Conservation (phyloP, 2,329 filamentous ascomycete genomes). For the Fusarium heterosporum region DNA sequence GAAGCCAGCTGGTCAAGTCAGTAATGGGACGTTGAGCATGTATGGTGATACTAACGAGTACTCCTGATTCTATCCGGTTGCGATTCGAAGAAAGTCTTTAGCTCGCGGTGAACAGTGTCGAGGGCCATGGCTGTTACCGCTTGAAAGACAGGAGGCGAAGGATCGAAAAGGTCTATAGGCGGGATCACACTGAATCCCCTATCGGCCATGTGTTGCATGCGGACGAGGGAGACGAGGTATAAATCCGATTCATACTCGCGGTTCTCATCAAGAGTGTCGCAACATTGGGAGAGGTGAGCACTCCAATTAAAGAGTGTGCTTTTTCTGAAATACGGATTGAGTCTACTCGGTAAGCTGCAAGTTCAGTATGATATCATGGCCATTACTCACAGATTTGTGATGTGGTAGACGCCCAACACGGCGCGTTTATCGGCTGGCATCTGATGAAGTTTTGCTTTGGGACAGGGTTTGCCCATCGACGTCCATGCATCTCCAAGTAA, state of each 20-base stretch:
- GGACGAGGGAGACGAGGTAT: conserved; percentile 50
- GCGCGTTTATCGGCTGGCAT: conserved; percentile 55
- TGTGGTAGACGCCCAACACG: conserved; percentile 55
- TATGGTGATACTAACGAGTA: conserved; percentile 23
- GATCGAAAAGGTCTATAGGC: conserved; percentile 40
- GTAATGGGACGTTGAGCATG: rapidly evolving
- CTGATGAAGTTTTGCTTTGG: conserved; percentile 39
- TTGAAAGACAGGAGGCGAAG: conserved; percentile 37
- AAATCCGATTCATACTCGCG: conserved; percentile 50
- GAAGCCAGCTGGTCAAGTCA: conserved; percentile 48
- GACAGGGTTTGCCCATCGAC: conserved; percentile 33
- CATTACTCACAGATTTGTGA: conserved; percentile 50
- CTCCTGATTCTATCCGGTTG: conserved; percentile 40
- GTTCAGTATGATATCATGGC: rapidly evolving
- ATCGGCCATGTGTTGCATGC: conserved; percentile 51
- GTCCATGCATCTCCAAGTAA: conserved; percentile 52
- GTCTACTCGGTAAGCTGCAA: not conserved
- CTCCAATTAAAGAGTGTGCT: conserved; percentile 49
- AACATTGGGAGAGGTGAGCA: conserved; percentile 52
- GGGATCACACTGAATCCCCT: conserved; percentile 46
- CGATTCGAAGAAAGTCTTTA: conserved; percentile 46
- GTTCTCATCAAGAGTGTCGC: conserved; percentile 46
- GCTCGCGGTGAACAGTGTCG: conserved; percentile 48
- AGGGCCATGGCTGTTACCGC: conserved; percentile 52
- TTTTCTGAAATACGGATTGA: conserved; percentile 48